Base-by-base conservation (phyloP, 192 early-diverging fungal genomes). In the Lunasporangiospora selenospora region DNA sequence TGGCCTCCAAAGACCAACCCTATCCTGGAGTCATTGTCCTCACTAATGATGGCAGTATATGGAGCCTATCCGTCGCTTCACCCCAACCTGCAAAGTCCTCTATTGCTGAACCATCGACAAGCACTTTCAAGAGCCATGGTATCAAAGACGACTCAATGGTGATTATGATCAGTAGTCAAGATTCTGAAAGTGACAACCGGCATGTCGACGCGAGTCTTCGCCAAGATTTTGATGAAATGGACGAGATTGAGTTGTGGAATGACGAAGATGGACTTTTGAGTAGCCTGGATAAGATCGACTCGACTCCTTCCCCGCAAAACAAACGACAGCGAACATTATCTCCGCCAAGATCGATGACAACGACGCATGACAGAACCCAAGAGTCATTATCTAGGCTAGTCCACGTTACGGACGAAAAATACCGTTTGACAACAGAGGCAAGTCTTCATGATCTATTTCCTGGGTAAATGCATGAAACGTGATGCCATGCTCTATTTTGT, bases 181-280 rank as follows among this genome's bases (percentile, higher is more conserved):
- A n/a, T n/a, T n/a, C n/a, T n/a, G n/a, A n/a, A n/a, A n/a, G n/a
- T n/a, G n/a, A n/a, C n/a, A n/a, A n/a, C n/a, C n/a, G n/a, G n/a
- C n/a, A n/a, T n/a, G n/a, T n/a, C n/a, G n/a, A n/a, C n/a, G n/a
- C n/a, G n/a, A n/a, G n/a, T n/a, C n/a, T n/a, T n/a, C n/a, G n/a
- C n/a, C n/a, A n/a, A n/a, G n/a, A n/a, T n/a, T n/a, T n/a, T n/a
- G n/a, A n/a, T n/a, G 41, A 23, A 6, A 36, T 31, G 1, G 62
- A 65, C 33, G 63, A 65, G 12, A 45, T 65, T 34, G 63, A 65
- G 39, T 31, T 65, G 1, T 65, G 63, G 63, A 65, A 65, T 32
- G 63, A 65, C 24, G 63, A 65, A 23, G 63, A 65, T 23, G 63
- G 63, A 10, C 27, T 65, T 3, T n/a, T 65, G 26, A 38, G 57